A percentile compares a stretch with the other conserved stretches of the same genome.
These are phyloP conservation scores for Musa troglodytarum DNA, from an alignment of 176 grass and related monocot genomes.

Conservation along the genomic window DNA sequence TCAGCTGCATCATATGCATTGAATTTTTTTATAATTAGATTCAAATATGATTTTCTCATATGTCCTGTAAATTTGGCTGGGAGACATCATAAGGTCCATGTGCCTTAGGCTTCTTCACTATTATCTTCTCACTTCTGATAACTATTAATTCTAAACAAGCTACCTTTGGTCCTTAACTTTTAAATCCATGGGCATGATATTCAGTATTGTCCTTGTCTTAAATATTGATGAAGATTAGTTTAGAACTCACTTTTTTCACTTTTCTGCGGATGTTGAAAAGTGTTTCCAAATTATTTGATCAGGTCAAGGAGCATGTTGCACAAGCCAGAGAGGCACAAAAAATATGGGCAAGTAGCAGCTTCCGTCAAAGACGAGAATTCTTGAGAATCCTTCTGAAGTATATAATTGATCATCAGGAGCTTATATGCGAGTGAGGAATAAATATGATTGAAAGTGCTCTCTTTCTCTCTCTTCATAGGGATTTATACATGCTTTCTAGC, in stretches of 20 bases:
- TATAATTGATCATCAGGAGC: slow-evolving; percentile 95
- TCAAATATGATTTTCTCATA: not conserved
- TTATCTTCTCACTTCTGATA: not conserved
- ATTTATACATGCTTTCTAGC: not conserved
- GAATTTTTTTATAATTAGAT: too few relatives aligned
- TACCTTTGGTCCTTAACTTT: not conserved
- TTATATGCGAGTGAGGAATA: slow-evolving; percentile 90
- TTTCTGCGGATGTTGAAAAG: not conserved
- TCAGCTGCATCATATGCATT: too few relatives aligned
- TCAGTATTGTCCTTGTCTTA: too few relatives aligned
- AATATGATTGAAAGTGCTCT: slow-evolving; percentile 6
- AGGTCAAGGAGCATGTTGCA: slow-evolving; percentile 81
- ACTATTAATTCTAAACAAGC: not conserved
- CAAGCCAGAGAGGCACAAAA: slow-evolving; percentile 95
- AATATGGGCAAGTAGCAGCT: slow-evolving; percentile 87
- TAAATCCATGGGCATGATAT: too few relatives aligned
- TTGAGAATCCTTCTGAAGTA: slow-evolving; percentile 91
- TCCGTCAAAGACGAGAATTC: slow-evolving; percentile 90
- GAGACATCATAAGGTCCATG: not conserved
- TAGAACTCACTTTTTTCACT: not conserved
- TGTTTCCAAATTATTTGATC: slow-evolving; percentile 4
- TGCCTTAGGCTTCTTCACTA: not conserved
- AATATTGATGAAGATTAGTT: too few relatives aligned
- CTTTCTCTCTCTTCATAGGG: not conserved
- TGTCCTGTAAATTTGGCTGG: not conserved